Percentiles rank a stretch among this genome's conserved stretches.
Evolutionary conservation across 768 basidiomycete species (phyloP).

Genomic region (Naganishia kalamii): DNA sequence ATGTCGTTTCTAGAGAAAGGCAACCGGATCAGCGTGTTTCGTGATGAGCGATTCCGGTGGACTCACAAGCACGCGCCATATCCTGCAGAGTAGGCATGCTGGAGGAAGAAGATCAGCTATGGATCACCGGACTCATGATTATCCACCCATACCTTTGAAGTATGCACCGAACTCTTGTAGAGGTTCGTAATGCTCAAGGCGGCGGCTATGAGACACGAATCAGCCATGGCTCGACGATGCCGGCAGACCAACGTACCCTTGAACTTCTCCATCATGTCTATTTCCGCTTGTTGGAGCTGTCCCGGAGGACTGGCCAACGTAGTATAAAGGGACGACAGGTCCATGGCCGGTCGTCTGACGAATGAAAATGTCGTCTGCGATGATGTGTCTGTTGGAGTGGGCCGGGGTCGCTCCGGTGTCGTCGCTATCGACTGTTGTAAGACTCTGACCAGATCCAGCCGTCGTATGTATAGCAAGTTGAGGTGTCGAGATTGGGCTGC

Average conservation of each 20-base stretch:
- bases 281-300: conserved; percentile 28
- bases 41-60: neutral
- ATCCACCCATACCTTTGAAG: conserved; percentile 28
- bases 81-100: conserved; percentile 22
- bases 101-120: neutral
- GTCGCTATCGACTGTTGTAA: no score
- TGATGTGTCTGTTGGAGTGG: no score
- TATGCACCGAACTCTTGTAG: conserved; percentile 28
- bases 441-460: no score
- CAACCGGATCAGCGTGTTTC: neutral
- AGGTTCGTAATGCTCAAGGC: conserved; percentile 31
- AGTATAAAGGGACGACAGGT: conserved; percentile 30
- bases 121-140: neutral
- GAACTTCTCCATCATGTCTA: conserved; percentile 35
- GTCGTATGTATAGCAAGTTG: no score
- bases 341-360: conserved; percentile 22
- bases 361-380: no score
- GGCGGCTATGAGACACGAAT: conserved; percentile 22
- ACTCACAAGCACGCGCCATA: conserved; percentile 20
- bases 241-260: conserved; percentile 23
- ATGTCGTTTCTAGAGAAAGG: conserved; percentile 28
- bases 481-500: neutral
- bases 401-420: no score
- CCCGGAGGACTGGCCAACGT: conserved; percentile 25
- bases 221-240: neutral